These are phyloP conservation scores for Nepenthes mirabilis DNA, from an alignment of 148 eudicot genomes.

Conservation along the genomic window DNA sequence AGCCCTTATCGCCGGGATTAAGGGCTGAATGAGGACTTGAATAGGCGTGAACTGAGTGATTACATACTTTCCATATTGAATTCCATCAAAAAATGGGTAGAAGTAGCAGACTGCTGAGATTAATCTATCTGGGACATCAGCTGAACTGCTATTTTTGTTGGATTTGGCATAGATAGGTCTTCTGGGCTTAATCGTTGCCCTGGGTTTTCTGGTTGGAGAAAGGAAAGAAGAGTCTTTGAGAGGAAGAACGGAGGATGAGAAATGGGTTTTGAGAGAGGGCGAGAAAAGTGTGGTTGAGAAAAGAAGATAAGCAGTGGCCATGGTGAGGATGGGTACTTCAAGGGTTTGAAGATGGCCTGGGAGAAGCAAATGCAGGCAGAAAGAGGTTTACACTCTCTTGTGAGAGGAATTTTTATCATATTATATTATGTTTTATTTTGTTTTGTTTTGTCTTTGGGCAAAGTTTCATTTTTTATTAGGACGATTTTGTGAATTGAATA, in stretches of 20 bases:
- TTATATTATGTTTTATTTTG: too few species aligned
- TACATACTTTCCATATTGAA: constrained; percentile 74
- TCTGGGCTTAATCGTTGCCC: constrained; percentile 2
- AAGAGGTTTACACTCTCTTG: too few species aligned
- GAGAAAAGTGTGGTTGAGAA: constrained; percentile 18
- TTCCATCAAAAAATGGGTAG: constrained; percentile 88
- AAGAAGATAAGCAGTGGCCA: constrained; percentile 38
- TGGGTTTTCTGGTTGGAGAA: constrained; percentile 10
- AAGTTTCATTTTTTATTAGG: too few species aligned
- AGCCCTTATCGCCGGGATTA: constrained; percentile 64
- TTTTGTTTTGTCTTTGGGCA: too few species aligned
- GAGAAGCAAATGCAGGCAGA: too few species aligned
- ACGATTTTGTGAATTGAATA: too few species aligned
- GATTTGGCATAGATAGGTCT: constrained; percentile 19
- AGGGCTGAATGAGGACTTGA: constrained; percentile 57
- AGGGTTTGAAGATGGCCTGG: too few species aligned
- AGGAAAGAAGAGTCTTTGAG: constrained; percentile 12
- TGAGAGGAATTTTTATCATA: too few species aligned
- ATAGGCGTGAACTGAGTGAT: constrained; percentile 62
- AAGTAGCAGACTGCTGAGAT: constrained; percentile 83
- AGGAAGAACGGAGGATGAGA: constrained; percentile 6
- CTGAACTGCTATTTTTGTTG: constrained; percentile 27
- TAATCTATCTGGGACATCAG: constrained; percentile 66
- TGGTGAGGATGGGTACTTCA: not conserved
- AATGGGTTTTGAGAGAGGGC: constrained; percentile 9